Percentiles rank a stretch among this genome's conserved stretches.
These are phyloP conservation scores for Vitis amurensis DNA, from an alignment of 164 flowering plant genomes.

Conservation along the genomic window DNA sequence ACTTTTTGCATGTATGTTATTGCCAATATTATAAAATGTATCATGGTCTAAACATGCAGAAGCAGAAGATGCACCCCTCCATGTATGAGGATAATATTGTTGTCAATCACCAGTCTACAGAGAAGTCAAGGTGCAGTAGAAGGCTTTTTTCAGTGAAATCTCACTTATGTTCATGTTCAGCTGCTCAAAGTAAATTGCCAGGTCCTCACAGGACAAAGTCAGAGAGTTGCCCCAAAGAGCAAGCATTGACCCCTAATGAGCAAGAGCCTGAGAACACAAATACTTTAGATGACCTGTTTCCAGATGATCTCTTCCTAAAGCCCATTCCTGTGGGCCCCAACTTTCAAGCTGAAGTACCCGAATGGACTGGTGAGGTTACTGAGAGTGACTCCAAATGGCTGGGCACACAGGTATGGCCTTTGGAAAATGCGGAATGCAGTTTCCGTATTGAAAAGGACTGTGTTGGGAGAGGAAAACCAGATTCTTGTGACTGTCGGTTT, in stretches of 20 bases:
- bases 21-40: not conserved
- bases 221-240: slow-evolving; percentile 6
- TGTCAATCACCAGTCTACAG: slow-evolving; percentile 12
- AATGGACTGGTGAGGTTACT: slow-evolving; percentile 36
- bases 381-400: slow-evolving; percentile 48
- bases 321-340: slow-evolving; percentile 25
- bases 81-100: slow-evolving; percentile 31
- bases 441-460: not conserved
- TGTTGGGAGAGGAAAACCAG: slow-evolving; percentile 27
- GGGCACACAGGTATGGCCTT: slow-evolving; percentile 39
- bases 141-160: slow-evolving; percentile 17
- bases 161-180: slow-evolving; percentile 18
- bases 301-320: not conserved
- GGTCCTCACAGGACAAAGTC: slow-evolving; percentile 11
- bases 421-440: not conserved
- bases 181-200: slow-evolving; percentile 8
- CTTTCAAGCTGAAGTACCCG: slow-evolving; percentile 43
- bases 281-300: not conserved
- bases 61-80: slow-evolving; percentile 33
- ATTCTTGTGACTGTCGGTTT: slow-evolving; percentile 28
- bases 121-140: slow-evolving; percentile 28
- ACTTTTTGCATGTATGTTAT: not conserved
- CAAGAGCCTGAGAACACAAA: not conserved
- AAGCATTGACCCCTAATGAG: not conserved
- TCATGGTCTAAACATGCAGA: slow-evolving; percentile 28